Base-by-base conservation (phyloP, 1,284 basidiomycete species). In the Sanghuangporus baumii region DNA sequence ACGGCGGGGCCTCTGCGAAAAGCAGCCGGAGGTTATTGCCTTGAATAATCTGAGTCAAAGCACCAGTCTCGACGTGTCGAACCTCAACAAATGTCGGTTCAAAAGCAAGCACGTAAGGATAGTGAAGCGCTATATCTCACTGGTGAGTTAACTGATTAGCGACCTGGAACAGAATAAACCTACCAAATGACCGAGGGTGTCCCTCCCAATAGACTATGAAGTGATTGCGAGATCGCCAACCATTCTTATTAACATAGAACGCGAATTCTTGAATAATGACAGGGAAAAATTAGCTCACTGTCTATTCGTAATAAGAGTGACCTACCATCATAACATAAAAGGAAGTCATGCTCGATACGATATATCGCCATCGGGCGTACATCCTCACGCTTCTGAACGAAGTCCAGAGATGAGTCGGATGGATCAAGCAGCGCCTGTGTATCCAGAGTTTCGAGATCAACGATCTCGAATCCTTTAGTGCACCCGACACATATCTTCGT, bases 131-230 rank as follows among this genome's bases (percentile, higher is more conserved):
- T 97, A 71, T 60, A 59, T 58, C 41, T 38, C 55, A 31, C 26
- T 31, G 36, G 50, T 43, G 4, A 66, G 46, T 67, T 20, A 69
- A n/a, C 34, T 57, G 41, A 60, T 37, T 34, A 38, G 23, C 48
- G 31, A 9, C 37, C 36, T 34, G 14, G 41, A 6, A 34, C 55
- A 55, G 61, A 67, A 57, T 63, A 23, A 3, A 75, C 89, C 73
- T 68, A 96, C 94, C 95, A 71, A 99, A 99, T 31, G 91, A 88
- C 1, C 93, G 93, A 1, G 97, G 97, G 51, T 83, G 82, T 3
- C 97, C 97, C 75, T 99, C 96, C 97, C 97, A 99, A 69, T 94
- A 84, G 26, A 99, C 91, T 81, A 96, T 93, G 82, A 97, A 98
- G 65, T 93, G 88, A 67, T 86, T 89, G 60, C 94, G 82, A 54